phyloP scores from a whole-genome alignment of 441 rosid genomes.

The Aquilaria agallochum region DNA sequence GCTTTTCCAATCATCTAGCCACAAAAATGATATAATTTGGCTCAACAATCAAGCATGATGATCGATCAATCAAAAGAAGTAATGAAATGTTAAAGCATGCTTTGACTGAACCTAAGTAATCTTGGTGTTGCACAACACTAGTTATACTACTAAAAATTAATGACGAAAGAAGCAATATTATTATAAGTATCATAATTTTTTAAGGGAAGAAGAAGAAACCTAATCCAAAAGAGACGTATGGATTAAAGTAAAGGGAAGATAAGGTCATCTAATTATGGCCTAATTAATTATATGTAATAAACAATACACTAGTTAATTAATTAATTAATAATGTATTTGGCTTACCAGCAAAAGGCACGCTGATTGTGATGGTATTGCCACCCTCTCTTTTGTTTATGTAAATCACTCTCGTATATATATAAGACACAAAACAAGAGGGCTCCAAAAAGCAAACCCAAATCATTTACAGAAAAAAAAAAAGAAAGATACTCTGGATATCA shows the following conservation, averaged over 20 bases:
- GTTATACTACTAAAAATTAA: constrained; percentile 1
- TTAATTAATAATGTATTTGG: background rate
- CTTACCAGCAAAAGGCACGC: constrained; percentile 21
- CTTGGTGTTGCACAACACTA: background rate
- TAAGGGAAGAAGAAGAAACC: constrained; percentile 15
- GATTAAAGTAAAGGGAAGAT: constrained; percentile 17
- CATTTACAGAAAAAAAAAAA: background rate
- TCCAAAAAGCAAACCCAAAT: constrained; percentile 1
- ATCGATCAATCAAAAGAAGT: no score
- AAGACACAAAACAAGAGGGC: background rate
- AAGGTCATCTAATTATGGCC: constrained; percentile 11
- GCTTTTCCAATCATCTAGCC: no score
- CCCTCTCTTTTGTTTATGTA: background rate
- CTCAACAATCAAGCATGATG: no score
- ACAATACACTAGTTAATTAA: no score
- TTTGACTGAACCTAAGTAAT: background rate
- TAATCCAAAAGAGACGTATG: constrained; percentile 19
- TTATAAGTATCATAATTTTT: background rate
- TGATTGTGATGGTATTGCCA: constrained; percentile 22
- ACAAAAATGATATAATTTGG: no score
- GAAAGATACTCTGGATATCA: background rate
- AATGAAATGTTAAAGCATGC: background rate
- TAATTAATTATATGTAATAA: background rate
- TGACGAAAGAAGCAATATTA: constrained; percentile 11
- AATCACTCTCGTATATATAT: background rate